Conservation (phyloP, 208 protist genomes). For the Naegleria gruberi region DNA sequence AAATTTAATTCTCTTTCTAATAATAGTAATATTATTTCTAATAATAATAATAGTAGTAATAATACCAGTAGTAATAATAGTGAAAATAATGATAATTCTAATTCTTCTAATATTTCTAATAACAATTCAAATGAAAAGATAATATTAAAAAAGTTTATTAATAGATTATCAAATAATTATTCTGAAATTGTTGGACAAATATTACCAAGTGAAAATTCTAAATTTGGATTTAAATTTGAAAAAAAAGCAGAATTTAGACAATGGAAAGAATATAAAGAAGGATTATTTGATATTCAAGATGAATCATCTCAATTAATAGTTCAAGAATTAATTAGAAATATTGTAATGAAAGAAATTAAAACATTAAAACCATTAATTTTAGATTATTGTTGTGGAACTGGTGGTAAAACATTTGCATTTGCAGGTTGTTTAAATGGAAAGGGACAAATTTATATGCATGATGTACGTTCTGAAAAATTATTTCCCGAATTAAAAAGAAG, state of each 20-base stretch:
- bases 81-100: too few species aligned
- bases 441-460: neutral
- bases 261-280: neutral
- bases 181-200: neutral
- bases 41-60: too few species aligned
- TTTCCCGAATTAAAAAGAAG: neutral
- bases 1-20: neutral
- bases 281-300: constrained; percentile 21
- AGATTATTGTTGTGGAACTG: constrained; percentile 13
- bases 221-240: neutral
- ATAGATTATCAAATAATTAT: neutral
- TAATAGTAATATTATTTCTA: too few species aligned
- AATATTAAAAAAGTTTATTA: neutral
- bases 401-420: constrained; percentile 20
- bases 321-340: neutral
- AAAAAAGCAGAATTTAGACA: neutral
- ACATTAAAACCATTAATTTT: neutral
- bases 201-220: neutral
- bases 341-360: neutral
- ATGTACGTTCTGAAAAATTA: neutral
- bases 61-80: too few species aligned
- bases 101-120: too few species aligned
- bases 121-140: neutral
- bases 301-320: neutral
- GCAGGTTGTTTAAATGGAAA: neutral